Conservation (phyloP, 305 asterid genomes). For the Fraxinus latifolia region DNA sequence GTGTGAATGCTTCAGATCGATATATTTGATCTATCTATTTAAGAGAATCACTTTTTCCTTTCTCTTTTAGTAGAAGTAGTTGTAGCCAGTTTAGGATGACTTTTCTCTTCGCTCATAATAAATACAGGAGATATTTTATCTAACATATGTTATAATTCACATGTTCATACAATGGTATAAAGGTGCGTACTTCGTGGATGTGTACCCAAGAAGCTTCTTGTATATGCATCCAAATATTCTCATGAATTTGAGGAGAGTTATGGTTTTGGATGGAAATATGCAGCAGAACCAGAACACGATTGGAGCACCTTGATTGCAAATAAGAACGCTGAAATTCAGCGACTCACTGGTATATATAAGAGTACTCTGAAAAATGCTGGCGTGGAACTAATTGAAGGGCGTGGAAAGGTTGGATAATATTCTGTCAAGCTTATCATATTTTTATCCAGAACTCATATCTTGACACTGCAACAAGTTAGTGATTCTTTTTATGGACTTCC, state of each 20-base stretch:
- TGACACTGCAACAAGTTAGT: neutral
- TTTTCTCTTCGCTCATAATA: neutral
- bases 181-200: slow-evolving; percentile 99
- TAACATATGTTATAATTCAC: neutral
- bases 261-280: slow-evolving; percentile 91
- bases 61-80: neutral
- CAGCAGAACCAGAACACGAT: slow-evolving; percentile 79
- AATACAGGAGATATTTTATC: neutral
- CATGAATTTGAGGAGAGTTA: slow-evolving; percentile 91
- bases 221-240: slow-evolving; percentile 81
- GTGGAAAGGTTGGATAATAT: slow-evolving; percentile 78
- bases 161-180: slow-evolving; percentile 17
- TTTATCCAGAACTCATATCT: neutral
- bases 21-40: slow-evolving; percentile 8
- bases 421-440: neutral
- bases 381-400: slow-evolving; percentile 78
- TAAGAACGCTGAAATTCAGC: slow-evolving; percentile 87
- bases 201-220: slow-evolving; percentile 89
- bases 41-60: neutral
- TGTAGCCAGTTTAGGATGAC: neutral
- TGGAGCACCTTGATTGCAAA: slow-evolving; percentile 91
- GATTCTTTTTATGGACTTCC: slow-evolving; percentile 12
- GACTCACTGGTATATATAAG: slow-evolving; percentile 85
- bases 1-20: neutral
- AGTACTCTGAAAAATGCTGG: slow-evolving; percentile 70